Evolutionary conservation across 2,329 filamentous ascomycete species (phyloP).

Genomic region (Paecilomyces niveus): DNA sequence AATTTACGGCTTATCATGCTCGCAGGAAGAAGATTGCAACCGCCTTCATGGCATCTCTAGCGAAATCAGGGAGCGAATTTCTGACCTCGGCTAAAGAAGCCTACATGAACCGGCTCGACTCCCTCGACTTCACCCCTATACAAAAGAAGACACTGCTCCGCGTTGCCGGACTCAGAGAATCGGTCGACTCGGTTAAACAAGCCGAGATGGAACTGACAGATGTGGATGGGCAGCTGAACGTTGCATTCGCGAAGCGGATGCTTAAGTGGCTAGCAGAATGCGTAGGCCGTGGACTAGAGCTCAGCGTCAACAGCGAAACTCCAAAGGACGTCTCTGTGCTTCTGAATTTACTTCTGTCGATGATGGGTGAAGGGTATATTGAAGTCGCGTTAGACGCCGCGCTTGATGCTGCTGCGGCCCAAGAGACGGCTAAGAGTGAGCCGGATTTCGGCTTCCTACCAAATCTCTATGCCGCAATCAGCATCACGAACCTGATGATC

Average conservation of each 20-base stretch:
- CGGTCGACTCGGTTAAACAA: constrained; percentile 58
- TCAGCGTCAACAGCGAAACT: constrained; percentile 81
- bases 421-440: constrained; percentile 74
- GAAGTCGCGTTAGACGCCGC: constrained; percentile 62
- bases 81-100: constrained; percentile 82
- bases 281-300: constrained; percentile 80
- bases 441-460: constrained; percentile 82
- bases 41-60: constrained; percentile 86
- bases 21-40: constrained; percentile 77
- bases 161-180: constrained; percentile 73
- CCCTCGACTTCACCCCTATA: constrained; percentile 76
- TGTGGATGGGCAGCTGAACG: constrained; percentile 74
- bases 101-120: constrained; percentile 82
- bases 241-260: constrained; percentile 94
- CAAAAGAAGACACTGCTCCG: constrained; percentile 87
- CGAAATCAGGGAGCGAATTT: constrained; percentile 82
- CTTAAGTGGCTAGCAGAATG: constrained; percentile 95
- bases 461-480: constrained; percentile 72
- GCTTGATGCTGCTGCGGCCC: constrained; percentile 65
- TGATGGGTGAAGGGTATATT: constrained; percentile 77
- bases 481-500: constrained; percentile 86
- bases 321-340: constrained; percentile 88
- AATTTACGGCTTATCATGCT: constrained; percentile 86
- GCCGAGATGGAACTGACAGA: constrained; percentile 87
- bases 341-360: constrained; percentile 72